Conservation (phyloP, 2,329 filamentous ascomycete species). For the Ampelomyces quisqualis region DNA sequence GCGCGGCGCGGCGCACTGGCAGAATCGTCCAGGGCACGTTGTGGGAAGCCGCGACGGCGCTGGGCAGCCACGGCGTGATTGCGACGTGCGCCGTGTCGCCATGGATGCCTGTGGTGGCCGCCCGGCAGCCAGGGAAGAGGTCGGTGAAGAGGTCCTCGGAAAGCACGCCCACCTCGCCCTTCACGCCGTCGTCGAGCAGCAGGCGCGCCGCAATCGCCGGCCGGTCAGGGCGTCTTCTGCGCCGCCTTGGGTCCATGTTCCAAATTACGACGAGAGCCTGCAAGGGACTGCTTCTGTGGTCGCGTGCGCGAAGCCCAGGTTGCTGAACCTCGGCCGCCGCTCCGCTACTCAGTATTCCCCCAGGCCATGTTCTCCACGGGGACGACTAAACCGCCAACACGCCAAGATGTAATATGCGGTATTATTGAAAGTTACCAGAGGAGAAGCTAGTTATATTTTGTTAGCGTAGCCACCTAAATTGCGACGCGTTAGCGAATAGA, state of each 20-base stretch:
- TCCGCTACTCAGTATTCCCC: conserved; percentile 10
- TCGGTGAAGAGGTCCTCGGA: conserved; percentile 84
- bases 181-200: conserved; percentile 80
- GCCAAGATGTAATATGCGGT: too few species aligned
- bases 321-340: conserved; percentile 25
- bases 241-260: conserved; percentile 48
- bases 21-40: conserved; percentile 81
- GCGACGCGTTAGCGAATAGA: too few species aligned
- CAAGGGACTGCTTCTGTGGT: conserved; percentile 11
- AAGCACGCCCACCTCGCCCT: conserved; percentile 80
- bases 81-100: conserved; percentile 60
- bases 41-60: conserved; percentile 52
- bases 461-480: too few species aligned
- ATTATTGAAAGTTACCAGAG: too few species aligned
- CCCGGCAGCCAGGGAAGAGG: conserved; percentile 62
- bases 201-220: conserved; percentile 76
- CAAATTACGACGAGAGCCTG: too few species aligned
- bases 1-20: conserved; percentile 60
- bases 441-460: too few species aligned
- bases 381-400: too few species aligned
- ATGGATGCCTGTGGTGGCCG: conserved; percentile 18
- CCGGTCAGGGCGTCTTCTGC: conserved; percentile 62
- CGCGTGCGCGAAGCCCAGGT: conserved; percentile 20
- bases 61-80: conserved; percentile 71
- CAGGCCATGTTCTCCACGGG: background rate